Percentiles rank a stretch among this genome's conserved stretches.
Conservation (phyloP, 202 grass and related monocot genomes). For the Eragrostis tef region DNA sequence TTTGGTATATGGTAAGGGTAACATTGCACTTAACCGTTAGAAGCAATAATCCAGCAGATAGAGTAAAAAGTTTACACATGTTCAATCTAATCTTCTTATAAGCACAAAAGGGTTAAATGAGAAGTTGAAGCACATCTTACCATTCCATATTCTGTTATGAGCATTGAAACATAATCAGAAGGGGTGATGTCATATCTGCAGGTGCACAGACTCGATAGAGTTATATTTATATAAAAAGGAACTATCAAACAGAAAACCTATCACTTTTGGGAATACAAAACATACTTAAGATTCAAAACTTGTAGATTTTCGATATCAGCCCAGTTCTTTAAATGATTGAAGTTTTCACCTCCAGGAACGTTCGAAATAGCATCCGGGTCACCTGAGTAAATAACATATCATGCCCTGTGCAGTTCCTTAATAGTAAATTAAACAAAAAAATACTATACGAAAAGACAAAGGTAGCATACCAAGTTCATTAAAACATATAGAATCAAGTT, state of each 20-base stretch:
- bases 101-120: constrained; percentile 15
- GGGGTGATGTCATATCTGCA: constrained; percentile 75
- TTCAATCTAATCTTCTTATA: constrained; percentile 14
- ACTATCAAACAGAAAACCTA: constrained; percentile 11
- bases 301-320: constrained; percentile 65
- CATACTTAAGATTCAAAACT: constrained; percentile 76
- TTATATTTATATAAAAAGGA: constrained; percentile 36
- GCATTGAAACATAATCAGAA: constrained; percentile 76
- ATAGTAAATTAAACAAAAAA: constrained; percentile 3
- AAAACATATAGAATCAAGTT: constrained; percentile 82
- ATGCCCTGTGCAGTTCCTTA: constrained; percentile 16
- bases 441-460: neutral
- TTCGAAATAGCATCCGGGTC: constrained; percentile 74
- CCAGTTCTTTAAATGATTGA: constrained; percentile 58
- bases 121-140: constrained; percentile 47
- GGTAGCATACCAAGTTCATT: constrained; percentile 67
- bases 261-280: neutral
- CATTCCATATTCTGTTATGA: constrained; percentile 93
- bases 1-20: constrained; percentile 2
- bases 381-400: constrained; percentile 53
- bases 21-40: neutral
- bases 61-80: constrained; percentile 8
- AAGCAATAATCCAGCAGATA: neutral
- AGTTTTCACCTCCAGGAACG: constrained; percentile 50
- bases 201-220: constrained; percentile 20